Evolutionary conservation across 2,329 filamentous ascomycete species (phyloP), one percentile per base, ranked within the genome.

Genomic region (Onygenales sp.): DNA sequence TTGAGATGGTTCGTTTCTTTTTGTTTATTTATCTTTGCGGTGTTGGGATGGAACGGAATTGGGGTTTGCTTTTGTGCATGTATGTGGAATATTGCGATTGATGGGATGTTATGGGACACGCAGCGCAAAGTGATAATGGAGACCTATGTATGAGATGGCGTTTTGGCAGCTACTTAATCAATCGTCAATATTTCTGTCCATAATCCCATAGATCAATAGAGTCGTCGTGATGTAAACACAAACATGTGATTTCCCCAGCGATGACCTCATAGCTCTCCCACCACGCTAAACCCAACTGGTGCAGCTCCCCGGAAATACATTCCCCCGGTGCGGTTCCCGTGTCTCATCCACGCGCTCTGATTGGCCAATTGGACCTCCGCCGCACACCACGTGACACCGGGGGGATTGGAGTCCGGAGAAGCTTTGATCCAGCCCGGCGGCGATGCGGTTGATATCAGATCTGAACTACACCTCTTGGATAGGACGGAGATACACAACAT

Each of bases 1-100:
- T 52, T 76, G 46, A 60, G 11, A 21, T 38, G 14, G 9, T 50
- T 50, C 39, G 38, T 3, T 50, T 50, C 39, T 38, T 38, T 50
- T 17, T 50, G 8, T 38, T 35, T 48, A 31, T 33, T 7, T 14
- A 33, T 33, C 21, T 36, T 48, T 27, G 21, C 21, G 21, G 21
- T 27, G 21, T 27, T 27, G 21, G 21, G 21, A 27, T 27, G 21
- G 21, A 27, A 27, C 21, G 21, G 21, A 27, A 27, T 27, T 27
- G 21, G 21, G 21, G 5, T 27, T 27, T 27, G 21, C 21, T 27
- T 27, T 5, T 27, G 21, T 27, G 21, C 21, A 27, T 27, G 21
- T 27, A 27, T 27, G 21, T 27, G 21, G 21, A 27, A 27, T 27
- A 27, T 27, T 27, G 21, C 21, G 21, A 27, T 5, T 27, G 21